A percentile compares a stretch with the other conserved stretches of the same genome.
These are phyloP conservation scores for Fusarium gaditjirri DNA, from an alignment of 2,329 filamentous ascomycete genomes.

Conservation along the genomic window DNA sequence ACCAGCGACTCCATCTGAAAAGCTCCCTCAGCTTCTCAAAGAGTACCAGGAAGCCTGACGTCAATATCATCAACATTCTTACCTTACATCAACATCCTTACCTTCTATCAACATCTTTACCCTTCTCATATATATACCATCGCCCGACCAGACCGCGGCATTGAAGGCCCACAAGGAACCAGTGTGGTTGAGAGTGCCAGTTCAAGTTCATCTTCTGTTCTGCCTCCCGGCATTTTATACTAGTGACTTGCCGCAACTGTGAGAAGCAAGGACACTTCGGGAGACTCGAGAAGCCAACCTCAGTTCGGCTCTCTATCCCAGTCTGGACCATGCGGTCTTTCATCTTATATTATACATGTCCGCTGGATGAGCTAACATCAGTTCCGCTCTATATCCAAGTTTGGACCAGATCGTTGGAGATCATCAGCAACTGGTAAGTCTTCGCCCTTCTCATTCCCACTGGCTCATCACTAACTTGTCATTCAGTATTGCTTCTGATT, in stretches of 20 bases:
- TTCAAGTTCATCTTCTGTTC: no score
- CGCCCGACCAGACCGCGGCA: constrained; percentile 76
- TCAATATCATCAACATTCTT: constrained; percentile 35
- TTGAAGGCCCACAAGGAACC: constrained; percentile 63
- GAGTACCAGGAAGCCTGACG: constrained; percentile 64
- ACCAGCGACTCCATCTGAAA: not conserved
- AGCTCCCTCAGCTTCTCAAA: constrained; percentile 61
- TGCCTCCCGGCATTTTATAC: no score
- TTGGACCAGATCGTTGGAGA: not conserved
- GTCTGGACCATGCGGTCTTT: constrained; percentile 64
- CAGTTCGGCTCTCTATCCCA: constrained; percentile 61
- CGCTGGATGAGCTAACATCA: not conserved
- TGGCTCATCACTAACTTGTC: not conserved
- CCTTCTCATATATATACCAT: not conserved
- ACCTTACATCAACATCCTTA: not conserved
- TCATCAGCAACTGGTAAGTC: not conserved
- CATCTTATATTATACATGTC: no score
- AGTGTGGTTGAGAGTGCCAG: no score
- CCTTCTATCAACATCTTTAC: not conserved
- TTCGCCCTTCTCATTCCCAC: not conserved
- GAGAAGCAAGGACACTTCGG: constrained; percentile 70
- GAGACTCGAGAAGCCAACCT: constrained; percentile 75
- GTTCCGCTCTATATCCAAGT: not conserved
- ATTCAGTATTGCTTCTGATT: not conserved
- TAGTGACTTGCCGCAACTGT: constrained; percentile 67